These are phyloP conservation scores for Hemerocallis citrina DNA, from an alignment of 106 monocot genomes.

Conservation along the genomic window DNA sequence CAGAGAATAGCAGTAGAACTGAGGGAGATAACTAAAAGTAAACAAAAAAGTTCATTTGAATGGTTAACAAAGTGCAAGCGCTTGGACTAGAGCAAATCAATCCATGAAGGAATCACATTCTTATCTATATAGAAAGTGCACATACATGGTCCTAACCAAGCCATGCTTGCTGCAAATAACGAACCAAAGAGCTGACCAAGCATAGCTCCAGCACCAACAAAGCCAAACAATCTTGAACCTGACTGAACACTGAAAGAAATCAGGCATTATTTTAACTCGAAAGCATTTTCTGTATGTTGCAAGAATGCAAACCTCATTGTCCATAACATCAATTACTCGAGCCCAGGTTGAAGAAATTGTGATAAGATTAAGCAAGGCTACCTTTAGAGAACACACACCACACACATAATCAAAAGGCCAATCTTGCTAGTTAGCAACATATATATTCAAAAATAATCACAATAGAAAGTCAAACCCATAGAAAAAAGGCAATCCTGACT, in stretches of 20 bases:
- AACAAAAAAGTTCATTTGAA: too few relatives aligned
- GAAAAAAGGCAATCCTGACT: conserved; percentile 71
- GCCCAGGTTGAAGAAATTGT: conserved; percentile 98
- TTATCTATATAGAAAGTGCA: conserved; percentile 3
- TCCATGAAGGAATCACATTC: too few relatives aligned
- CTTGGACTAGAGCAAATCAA: too few relatives aligned
- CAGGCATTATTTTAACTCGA: neutral
- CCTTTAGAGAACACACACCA: conserved; percentile 37
- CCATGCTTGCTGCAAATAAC: conserved; percentile 91
- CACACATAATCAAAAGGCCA: neutral
- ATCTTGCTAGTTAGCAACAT: neutral
- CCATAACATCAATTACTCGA: conserved; percentile 95
- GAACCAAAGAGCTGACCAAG: conserved; percentile 95
- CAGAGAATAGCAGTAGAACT: too few relatives aligned
- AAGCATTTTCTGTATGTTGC: neutral
- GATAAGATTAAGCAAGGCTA: conserved; percentile 93
- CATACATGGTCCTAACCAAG: conserved; percentile 95
- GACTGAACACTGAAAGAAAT: conserved; percentile 57
- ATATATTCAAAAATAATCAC: neutral
- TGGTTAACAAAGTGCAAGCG: too few relatives aligned
- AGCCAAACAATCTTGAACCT: conserved; percentile 99
- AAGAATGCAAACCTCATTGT: conserved; percentile 61
- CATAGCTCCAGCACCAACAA: conserved; percentile 97
- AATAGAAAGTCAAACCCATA: conserved; percentile 62
- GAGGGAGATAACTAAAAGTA: too few relatives aligned